Evolutionary conservation across 139 green algal genomes (phyloP).

Genomic region (Chloropicon primus): DNA sequence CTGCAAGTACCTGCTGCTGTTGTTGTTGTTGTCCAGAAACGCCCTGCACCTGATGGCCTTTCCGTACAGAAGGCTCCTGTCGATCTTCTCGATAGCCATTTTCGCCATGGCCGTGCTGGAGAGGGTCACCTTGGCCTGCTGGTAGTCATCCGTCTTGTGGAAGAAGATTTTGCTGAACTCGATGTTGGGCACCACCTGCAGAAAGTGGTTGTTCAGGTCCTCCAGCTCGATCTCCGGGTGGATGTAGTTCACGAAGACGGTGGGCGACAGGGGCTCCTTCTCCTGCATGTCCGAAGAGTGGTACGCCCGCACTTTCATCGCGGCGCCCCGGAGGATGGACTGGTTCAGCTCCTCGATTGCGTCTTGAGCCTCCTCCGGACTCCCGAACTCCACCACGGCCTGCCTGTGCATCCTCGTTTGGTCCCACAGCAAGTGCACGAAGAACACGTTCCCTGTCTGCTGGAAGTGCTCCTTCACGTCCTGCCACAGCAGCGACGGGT

Average conservation of each 20-base stretch:
- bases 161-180: not conserved
- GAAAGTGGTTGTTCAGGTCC: not conserved
- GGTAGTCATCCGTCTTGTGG: not conserved
- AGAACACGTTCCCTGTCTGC: not conserved
- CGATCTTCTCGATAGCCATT: not conserved
- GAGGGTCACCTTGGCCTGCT: not conserved
- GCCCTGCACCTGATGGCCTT: not conserved
- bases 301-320: not conserved
- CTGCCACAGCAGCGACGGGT: not conserved
- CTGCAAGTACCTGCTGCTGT: not conserved
- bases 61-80: not conserved
- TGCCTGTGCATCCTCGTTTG: not conserved
- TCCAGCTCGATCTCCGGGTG: not conserved
- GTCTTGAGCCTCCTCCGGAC: not conserved
- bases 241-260: not conserved
- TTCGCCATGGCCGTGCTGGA: not conserved
- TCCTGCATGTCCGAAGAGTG: not conserved
- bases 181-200: not conserved
- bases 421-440: not conserved
- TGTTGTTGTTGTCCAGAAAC: not conserved
- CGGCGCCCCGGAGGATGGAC: not conserved
- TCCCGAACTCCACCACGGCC: not conserved
- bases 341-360: not conserved
- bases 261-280: not conserved
- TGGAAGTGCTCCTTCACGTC: not conserved